Evolutionary conservation across 2,329 filamentous ascomycete genomes (phyloP).

Genomic region (Ophiostoma novo-ulmi): DNA sequence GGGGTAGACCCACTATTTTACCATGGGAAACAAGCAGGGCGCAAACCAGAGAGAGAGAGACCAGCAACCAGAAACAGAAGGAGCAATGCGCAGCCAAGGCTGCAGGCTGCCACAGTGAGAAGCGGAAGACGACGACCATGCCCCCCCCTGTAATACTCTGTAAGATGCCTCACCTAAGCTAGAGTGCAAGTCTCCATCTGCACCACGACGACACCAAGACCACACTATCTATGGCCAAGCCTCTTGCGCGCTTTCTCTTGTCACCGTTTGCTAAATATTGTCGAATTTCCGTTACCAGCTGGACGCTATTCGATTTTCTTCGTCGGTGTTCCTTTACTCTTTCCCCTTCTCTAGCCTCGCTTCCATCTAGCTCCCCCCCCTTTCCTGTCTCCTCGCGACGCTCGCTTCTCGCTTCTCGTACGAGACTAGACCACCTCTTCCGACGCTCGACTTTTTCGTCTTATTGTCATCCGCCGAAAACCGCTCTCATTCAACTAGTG

Average conservation of each 20-base stretch:
- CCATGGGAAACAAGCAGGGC: slow-evolving; percentile 7
- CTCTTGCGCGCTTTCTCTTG: neutral
- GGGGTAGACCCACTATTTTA: neutral
- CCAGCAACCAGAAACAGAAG: neutral
- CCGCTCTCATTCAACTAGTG: neutral
- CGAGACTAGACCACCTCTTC: neutral
- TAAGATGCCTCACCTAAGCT: neutral
- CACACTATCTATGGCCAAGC: neutral
- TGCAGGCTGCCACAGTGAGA: slow-evolving; percentile 3
- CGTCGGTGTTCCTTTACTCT: neutral
- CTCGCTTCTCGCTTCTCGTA: slow-evolving; percentile 5
- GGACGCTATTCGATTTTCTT: neutral
- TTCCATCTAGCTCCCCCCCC: neutral
- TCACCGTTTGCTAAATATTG: neutral
- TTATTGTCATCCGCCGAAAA: neutral
- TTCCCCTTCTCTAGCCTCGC: neutral
- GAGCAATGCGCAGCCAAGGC: slow-evolving; percentile 10
- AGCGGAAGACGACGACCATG: neutral
- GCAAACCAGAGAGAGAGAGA: neutral
- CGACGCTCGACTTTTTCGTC: slow-evolving; percentile 1
- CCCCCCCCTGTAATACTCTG: neutral
- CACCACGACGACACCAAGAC: slow-evolving; percentile 4
- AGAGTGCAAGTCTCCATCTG: neutral
- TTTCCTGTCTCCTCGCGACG: neutral
- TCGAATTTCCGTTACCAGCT: neutral